These are phyloP conservation scores for Erodium trifolium DNA, from an alignment of 441 rosid genomes.

Conservation along the genomic window DNA sequence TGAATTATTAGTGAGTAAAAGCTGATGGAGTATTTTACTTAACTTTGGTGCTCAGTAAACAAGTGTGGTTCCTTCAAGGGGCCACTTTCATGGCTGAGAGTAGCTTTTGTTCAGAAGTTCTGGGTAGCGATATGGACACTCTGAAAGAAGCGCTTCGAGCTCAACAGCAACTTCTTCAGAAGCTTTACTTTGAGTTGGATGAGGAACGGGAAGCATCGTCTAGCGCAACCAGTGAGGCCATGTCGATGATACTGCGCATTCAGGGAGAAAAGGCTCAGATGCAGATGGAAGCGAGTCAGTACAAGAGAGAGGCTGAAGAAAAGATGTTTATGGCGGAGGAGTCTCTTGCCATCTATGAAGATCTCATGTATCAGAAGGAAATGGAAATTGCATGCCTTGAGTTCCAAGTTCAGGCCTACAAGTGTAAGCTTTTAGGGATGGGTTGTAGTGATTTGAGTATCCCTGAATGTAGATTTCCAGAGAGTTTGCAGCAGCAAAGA, in stretches of 20 bases:
- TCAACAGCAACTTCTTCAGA: conserved; percentile 72
- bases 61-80: neutral
- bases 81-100: neutral
- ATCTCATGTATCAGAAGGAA: conserved; percentile 67
- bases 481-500: conserved; percentile 5
- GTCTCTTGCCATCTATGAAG: conserved; percentile 55
- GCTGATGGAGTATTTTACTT: neutral
- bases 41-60: neutral
- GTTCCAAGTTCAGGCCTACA: conserved; percentile 70
- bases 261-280: conserved; percentile 73
- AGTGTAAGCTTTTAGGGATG: conserved; percentile 56
- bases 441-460: conserved; percentile 49
- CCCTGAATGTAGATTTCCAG: conserved; percentile 32
- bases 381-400: conserved; percentile 82
- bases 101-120: neutral
- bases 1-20: neutral
- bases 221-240: conserved; percentile 67
- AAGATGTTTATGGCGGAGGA: conserved; percentile 72
- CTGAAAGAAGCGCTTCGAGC: conserved; percentile 52
- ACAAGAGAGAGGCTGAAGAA: conserved; percentile 83
- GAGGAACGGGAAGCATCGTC: conserved; percentile 78
- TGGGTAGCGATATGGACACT: conserved; percentile 25
- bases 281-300: conserved; percentile 82
- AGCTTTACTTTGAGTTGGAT: conserved; percentile 59
- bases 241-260: conserved; percentile 79